Percentiles rank a stretch among this genome's conserved stretches.
Conservation (phyloP, 2,329 filamentous ascomycete genomes). For the Ascochyta lentis region DNA sequence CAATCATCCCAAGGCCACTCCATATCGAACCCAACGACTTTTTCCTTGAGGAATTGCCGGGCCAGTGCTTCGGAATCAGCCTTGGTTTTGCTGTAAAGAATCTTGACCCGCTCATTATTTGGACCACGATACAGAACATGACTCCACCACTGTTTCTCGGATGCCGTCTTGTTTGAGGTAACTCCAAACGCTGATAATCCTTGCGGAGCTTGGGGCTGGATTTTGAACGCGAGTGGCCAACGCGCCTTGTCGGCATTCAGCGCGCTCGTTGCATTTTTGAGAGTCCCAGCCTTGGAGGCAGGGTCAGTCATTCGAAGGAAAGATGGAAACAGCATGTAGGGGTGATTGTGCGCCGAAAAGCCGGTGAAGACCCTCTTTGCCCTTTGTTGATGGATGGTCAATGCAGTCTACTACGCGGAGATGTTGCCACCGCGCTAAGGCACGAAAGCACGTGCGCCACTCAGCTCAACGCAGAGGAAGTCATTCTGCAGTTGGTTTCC, state of each 20-base stretch:
- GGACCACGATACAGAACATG: constrained; percentile 70
- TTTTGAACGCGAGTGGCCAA: constrained; percentile 31
- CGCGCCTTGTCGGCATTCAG: constrained; percentile 4
- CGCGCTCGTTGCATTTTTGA: not conserved
- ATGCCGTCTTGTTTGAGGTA: constrained; percentile 1
- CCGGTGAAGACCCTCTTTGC: not conserved
- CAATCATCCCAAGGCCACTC: constrained; percentile 73
- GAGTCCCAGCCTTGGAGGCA: not conserved
- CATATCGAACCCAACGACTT: constrained; percentile 84
- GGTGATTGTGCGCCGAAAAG: not conserved
- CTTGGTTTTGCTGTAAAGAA: constrained; percentile 78
- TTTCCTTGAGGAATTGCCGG: constrained; percentile 70
- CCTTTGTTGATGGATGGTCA: not conserved
- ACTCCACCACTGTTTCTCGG: constrained; percentile 63
- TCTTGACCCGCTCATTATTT: constrained; percentile 62
- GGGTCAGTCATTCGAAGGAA: not conserved
- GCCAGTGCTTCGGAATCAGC: constrained; percentile 71
- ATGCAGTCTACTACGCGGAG: not conserved
- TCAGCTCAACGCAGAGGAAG: not conserved
- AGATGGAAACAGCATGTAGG: not conserved
- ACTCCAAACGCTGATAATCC: constrained; percentile 14
- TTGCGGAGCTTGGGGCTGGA: constrained; percentile 23
- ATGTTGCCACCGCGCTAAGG: constrained; percentile 10
- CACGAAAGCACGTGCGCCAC: constrained; percentile 10
- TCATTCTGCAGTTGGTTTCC: too few relatives aligned